phyloP scores from a whole-genome alignment of 495 filamentous ascomycete genomes.

The Cladorrhinum samala region DNA sequence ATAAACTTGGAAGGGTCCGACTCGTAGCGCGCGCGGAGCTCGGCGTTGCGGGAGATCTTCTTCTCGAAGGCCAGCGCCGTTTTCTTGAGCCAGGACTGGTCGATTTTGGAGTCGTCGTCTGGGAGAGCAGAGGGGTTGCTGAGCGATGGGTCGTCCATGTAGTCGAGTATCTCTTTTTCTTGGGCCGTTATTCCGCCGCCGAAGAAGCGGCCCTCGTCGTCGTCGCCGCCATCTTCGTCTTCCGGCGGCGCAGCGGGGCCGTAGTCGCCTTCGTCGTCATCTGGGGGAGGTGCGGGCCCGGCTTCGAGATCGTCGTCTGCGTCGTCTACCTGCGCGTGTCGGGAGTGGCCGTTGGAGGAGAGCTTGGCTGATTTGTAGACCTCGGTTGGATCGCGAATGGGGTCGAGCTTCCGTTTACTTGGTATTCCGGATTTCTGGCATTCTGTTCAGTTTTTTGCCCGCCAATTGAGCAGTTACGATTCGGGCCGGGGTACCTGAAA shows the following conservation, averaged over 20 bases:
- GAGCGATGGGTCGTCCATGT: conserved; percentile 63
- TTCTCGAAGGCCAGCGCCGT: conserved; percentile 83
- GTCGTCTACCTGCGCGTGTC: conserved; percentile 33
- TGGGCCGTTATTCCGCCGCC: conserved; percentile 79
- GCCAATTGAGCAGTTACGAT: background rate
- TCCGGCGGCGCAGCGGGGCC: conserved; percentile 64
- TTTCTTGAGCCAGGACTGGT: conserved; percentile 74
- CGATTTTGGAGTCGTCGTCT: conserved; percentile 59
- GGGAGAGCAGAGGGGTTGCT: conserved; percentile 24
- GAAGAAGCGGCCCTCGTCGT: conserved; percentile 92
- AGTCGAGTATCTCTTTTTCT: conserved; percentile 84
- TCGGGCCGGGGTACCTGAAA: conserved; percentile 59
- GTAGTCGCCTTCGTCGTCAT: conserved; percentile 57
- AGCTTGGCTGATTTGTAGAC: conserved; percentile 85
- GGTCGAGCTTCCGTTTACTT: conserved; percentile 73
- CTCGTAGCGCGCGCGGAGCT: conserved; percentile 83
- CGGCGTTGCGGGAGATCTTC: conserved; percentile 87
- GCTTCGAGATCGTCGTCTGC: conserved; percentile 53
- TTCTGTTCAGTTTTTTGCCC: conserved; percentile 13
- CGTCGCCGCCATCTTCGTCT: conserved; percentile 63
- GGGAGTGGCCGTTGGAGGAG: conserved; percentile 42
- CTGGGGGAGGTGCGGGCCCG: conserved; percentile 35
- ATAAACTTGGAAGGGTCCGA: conserved; percentile 75
- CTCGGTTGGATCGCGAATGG: conserved; percentile 61
- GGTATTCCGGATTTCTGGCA: conserved; percentile 46